Conservation (phyloP, 1,284 basidiomycete species). For the Puccinia novopanici region DNA sequence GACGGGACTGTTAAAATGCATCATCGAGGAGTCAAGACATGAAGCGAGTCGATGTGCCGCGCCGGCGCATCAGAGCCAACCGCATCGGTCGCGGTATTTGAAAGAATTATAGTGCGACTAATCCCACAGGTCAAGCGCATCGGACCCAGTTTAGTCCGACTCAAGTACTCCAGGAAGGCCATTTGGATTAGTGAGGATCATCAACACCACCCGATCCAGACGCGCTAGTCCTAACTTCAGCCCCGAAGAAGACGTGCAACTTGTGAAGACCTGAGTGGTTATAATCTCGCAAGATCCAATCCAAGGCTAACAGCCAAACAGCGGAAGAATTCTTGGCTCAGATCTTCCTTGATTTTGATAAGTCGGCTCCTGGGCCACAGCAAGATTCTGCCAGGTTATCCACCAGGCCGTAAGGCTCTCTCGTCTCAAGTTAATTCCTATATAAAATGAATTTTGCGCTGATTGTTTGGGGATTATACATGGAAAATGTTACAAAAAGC, state of each 20-base stretch:
- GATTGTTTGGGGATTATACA: neutral
- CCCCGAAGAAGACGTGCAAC: slow-evolving; percentile 9
- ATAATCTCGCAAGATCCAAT: neutral
- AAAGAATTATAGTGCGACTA: neutral
- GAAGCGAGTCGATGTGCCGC: too few relatives aligned
- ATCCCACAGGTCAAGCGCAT: neutral
- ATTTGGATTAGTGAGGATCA: neutral
- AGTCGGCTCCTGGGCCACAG: neutral
- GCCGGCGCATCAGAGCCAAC: neutral
- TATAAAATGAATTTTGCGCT: neutral
- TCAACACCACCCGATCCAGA: neutral
- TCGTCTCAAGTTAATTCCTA: neutral
- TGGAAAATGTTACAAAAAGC: neutral
- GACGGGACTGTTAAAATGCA: too few relatives aligned
- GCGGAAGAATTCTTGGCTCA: slow-evolving; percentile 2
- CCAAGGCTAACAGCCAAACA: neutral
- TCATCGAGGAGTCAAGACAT: too few relatives aligned
- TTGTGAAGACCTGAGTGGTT: slow-evolving; percentile 17
- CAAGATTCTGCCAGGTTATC: neutral
- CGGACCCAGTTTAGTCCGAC: neutral
- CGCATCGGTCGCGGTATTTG: neutral
- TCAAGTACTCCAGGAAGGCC: neutral
- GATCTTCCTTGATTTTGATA: too few relatives aligned
- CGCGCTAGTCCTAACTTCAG: neutral
- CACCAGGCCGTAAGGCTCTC: too few relatives aligned